phyloP scores from a whole-genome alignment of 2,329 filamentous ascomycete species.

The Fusarium pseudoanthophilum region DNA sequence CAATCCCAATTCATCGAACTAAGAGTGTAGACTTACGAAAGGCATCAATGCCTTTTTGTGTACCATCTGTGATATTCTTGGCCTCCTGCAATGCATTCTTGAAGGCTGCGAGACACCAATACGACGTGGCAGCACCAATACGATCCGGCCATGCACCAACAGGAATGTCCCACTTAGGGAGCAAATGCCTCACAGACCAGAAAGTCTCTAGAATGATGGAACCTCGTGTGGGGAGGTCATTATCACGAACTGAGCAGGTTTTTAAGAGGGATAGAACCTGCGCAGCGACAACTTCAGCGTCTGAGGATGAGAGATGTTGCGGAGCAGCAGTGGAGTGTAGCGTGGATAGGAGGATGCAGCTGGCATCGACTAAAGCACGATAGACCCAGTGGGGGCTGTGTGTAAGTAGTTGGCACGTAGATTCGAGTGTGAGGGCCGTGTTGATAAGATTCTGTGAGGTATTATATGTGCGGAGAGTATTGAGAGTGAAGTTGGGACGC shows the following conservation, averaged over 20 bases:
- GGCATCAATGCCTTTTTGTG: constrained; percentile 46
- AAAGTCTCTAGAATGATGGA: constrained; percentile 61
- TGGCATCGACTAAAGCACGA: constrained; percentile 58
- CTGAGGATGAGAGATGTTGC: constrained; percentile 45
- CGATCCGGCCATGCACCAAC: constrained; percentile 57
- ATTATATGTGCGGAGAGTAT: constrained; percentile 59
- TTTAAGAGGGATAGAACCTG: constrained; percentile 51
- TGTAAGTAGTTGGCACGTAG: constrained; percentile 52
- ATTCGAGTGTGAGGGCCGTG: constrained; percentile 56
- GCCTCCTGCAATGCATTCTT: constrained; percentile 55
- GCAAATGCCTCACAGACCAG: constrained; percentile 54
- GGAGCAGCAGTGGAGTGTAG: constrained; percentile 57
- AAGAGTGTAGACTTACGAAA: constrained; percentile 42
- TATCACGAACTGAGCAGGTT: constrained; percentile 59
- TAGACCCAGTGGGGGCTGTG: constrained; percentile 63
- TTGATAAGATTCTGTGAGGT: constrained; percentile 60
- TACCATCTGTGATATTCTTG: constrained; percentile 47
- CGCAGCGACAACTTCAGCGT: constrained; percentile 47
- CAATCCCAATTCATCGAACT: not conserved
- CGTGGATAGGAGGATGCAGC: constrained; percentile 58
- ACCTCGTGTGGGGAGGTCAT: constrained; percentile 59
- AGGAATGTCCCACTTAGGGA: constrained; percentile 54
- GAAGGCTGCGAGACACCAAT: constrained; percentile 61
- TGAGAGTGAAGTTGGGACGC: constrained; percentile 54
- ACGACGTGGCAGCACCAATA: constrained; percentile 60